Evolutionary conservation across 2,329 filamentous ascomycete species (phyloP), one percentile per base, ranked within the genome.

Genomic region (Trichoderma polysporum): DNA sequence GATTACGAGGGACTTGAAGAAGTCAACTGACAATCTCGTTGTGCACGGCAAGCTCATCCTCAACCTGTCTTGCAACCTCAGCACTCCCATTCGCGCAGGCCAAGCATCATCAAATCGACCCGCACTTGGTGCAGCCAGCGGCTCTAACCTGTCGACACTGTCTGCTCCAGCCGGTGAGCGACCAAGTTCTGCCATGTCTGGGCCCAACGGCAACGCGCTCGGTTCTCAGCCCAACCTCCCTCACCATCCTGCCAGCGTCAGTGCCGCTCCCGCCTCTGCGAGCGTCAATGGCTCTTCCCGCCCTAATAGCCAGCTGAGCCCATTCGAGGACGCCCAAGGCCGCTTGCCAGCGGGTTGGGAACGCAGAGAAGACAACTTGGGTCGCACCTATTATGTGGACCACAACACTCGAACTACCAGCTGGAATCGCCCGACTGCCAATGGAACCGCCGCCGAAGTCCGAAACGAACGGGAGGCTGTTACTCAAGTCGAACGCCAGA

Each of bases 11-110:
- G 95, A 99, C 78, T 85, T 99, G 37, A 97, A 98, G 78, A 98
- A 97, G 80, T 97, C 95, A 6, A 97, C 93, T 68, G 95, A 99
- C 78, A 98, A 98, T 77, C 88, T 99, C 57, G 93, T 98, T 66
- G 95, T 99, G 37, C 94, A 99, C 77, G 95, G 95, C 70, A 98
- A 98, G 80, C 87, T 99, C 65, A 99, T 99, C 74, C 88, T 99
- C 70, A 98, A 97, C 77, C 84, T 99, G 13, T 97, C 94, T 12
- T 97, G 94, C 60, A 97, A 99, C 77, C 86, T 98, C 22, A 83
- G 86, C 50, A 80, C 87, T 17, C 92, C 93, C 7, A 86, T 90
- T 69, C 87, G 88, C 70, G 83, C 84, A 25, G 75, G 73, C 52
- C 77, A 75, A 71, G 74, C 81, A 37, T 82, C 81, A 33, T 79